phyloP scores from a whole-genome alignment of 2,329 filamentous ascomycete genomes.

The Talaromyces sp. region DNA sequence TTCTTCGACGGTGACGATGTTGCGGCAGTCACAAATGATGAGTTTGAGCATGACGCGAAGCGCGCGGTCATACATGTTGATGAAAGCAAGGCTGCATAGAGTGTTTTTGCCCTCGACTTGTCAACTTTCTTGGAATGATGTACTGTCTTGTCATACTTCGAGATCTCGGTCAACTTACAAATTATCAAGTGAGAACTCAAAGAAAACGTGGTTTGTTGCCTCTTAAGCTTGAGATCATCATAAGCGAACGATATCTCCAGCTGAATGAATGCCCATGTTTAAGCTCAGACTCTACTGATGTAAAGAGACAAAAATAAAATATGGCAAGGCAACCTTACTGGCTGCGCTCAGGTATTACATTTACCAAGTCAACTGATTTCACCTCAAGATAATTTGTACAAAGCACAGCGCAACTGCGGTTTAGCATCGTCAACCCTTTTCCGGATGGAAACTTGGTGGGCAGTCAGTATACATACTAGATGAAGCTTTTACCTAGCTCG shows the following conservation, averaged over 20 bases:
- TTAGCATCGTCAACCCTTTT: background rate
- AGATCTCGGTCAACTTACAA: no score
- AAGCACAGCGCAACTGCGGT: background rate
- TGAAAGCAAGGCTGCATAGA: constrained; percentile 3
- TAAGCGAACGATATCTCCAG: no score
- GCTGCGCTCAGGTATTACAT: no score
- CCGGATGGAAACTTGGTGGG: background rate
- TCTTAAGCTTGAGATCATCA: no score
- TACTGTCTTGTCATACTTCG: background rate
- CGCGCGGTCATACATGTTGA: constrained; percentile 6
- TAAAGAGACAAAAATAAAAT: no score
- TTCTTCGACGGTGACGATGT: constrained; percentile 21
- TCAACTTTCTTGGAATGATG: background rate
- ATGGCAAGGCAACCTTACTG: no score
- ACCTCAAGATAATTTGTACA: background rate
- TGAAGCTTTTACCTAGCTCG: background rate
- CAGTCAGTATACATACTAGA: no score
- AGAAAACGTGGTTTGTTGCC: no score
- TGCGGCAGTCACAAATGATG: constrained; percentile 7
- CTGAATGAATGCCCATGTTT: no score
- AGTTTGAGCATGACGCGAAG: constrained; percentile 7
- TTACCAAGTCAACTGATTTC: no score
- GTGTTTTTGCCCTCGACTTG: background rate
- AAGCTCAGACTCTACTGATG: no score
- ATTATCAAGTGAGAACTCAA: no score